Evolutionary conservation across 1,284 basidiomycete species (phyloP).

Genomic region (Wallemia hederae): DNA sequence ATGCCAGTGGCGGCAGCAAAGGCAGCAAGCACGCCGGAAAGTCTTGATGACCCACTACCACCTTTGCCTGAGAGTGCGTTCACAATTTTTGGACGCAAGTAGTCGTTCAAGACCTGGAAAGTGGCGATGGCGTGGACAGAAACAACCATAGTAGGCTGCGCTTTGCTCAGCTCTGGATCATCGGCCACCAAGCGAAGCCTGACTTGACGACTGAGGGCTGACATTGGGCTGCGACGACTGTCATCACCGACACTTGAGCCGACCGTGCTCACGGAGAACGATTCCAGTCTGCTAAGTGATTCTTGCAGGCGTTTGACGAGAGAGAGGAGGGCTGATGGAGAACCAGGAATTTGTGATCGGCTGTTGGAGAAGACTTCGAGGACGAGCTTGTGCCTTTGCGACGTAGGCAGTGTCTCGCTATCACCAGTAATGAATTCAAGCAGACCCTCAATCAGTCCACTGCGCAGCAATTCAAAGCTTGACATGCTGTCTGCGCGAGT

Average conservation of each 20-base stretch:
- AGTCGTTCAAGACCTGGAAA: slow-evolving; percentile 79
- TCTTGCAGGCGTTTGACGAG: slow-evolving; percentile 85
- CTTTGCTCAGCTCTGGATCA: slow-evolving; percentile 57
- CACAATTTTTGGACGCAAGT: slow-evolving; percentile 64
- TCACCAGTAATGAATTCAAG: slow-evolving; percentile 39
- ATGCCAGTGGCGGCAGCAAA: slow-evolving; percentile 31
- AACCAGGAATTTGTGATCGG: slow-evolving; percentile 14
- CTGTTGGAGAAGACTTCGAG: slow-evolving; percentile 38
- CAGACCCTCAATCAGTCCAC: slow-evolving; percentile 65
- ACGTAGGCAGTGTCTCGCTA: slow-evolving; percentile 1
- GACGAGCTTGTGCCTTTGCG: slow-evolving; percentile 34
- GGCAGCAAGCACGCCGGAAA: slow-evolving; percentile 72
- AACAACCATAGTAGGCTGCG: slow-evolving; percentile 60
- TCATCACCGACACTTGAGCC: slow-evolving; percentile 41
- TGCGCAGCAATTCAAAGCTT: slow-evolving; percentile 82
- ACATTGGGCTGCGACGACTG: slow-evolving; percentile 54
- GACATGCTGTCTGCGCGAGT: slow-evolving; percentile 40
- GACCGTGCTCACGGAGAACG: slow-evolving; percentile 73
- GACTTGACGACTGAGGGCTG: slow-evolving; percentile 56
- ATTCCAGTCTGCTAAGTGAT: slow-evolving; percentile 66
- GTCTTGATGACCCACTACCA: slow-evolving; percentile 23
- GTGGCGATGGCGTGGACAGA: slow-evolving; percentile 91
- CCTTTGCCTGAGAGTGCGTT: slow-evolving; percentile 27
- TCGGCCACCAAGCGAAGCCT: slow-evolving; percentile 60
- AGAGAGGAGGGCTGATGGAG: slow-evolving; percentile 37